Conservation (phyloP, 495 filamentous ascomycete species). For the Entonaema liquescens region DNA sequence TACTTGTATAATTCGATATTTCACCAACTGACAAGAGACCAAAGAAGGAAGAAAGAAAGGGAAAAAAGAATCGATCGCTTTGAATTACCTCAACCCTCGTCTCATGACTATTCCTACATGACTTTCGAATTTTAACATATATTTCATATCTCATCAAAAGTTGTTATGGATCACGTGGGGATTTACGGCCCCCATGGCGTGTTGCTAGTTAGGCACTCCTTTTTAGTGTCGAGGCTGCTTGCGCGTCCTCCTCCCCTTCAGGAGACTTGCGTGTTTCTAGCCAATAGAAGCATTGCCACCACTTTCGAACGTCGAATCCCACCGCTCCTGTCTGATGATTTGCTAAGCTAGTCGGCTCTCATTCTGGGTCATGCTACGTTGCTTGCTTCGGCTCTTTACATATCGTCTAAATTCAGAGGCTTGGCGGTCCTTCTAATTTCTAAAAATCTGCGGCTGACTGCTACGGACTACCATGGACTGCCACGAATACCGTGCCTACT, state of each 20-base stretch:
- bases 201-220: slow-evolving; percentile 29
- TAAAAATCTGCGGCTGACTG: slow-evolving; percentile 32
- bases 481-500: slow-evolving; percentile 20
- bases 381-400: slow-evolving; percentile 42
- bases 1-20: not conserved
- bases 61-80: not conserved
- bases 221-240: slow-evolving; percentile 40
- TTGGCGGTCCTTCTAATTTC: slow-evolving; percentile 38
- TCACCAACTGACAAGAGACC: not conserved
- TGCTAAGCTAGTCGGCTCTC: slow-evolving; percentile 34
- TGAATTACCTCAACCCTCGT: not conserved
- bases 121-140: not conserved
- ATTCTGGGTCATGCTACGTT: slow-evolving; percentile 42
- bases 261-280: slow-evolving; percentile 40
- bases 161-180: slow-evolving; percentile 27
- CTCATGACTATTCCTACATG: not conserved
- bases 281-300: slow-evolving; percentile 39
- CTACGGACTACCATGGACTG: slow-evolving; percentile 25
- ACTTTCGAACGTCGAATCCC: slow-evolving; percentile 36
- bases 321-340: slow-evolving; percentile 35
- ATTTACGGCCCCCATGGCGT: slow-evolving; percentile 19
- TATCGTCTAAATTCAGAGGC: slow-evolving; percentile 29
- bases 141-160: not conserved
- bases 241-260: slow-evolving; percentile 39
- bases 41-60: not conserved